Base-by-base conservation (phyloP, 1,139 yeast species). In the Zygoascus sp. region DNA sequence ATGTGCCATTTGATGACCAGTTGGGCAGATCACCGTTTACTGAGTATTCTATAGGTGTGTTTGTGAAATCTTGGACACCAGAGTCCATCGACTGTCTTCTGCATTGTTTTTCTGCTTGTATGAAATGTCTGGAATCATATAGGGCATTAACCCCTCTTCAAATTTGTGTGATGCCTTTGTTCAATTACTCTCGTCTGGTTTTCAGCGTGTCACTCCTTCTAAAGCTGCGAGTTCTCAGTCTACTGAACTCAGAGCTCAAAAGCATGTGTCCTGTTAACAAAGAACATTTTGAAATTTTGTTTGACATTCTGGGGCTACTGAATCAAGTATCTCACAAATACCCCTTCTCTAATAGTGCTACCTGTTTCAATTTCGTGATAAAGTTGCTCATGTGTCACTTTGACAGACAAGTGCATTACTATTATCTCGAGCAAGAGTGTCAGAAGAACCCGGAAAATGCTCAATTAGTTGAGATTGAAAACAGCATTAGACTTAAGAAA, bases 171-270 rank as follows among this genome's bases (percentile, higher is more conserved):
- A 68, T 80, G 44, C 95, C 95, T 2, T 67, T 83, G 49, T 74
- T 80, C 51, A 78, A 78, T 54, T 76, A 77, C 47, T 74, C 88
- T 1, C 69, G 95, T 55, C 67, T 85, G 46, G 75, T 83, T 42
- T 83, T 81, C 59, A 79, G 86, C 2, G 80, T 81, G 0, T 86
- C 88, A 9, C 77, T 81, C 71, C 65, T 83, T 13, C 66, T 83
- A 45, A 72, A 86, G 51, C 67, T 82, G 42, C 66, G 88, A 32
- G 80, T 75, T 54, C 65, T 80, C 46, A 73, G 77, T 15, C 61
- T 81, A 32, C 74, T 81, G 5, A 68, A 79, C 11, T 82, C 85
- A 1, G 70, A 75, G 27, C 72, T 76, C 49, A 72, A 60, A 35
- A 66, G 61, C 34, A 70, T 60, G 44, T 75, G 74, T 41, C 67